Percentiles rank a stretch among this genome's conserved stretches.
phyloP scores from a whole-genome alignment of 495 filamentous ascomycete species.

The Aspergillus wentii region DNA sequence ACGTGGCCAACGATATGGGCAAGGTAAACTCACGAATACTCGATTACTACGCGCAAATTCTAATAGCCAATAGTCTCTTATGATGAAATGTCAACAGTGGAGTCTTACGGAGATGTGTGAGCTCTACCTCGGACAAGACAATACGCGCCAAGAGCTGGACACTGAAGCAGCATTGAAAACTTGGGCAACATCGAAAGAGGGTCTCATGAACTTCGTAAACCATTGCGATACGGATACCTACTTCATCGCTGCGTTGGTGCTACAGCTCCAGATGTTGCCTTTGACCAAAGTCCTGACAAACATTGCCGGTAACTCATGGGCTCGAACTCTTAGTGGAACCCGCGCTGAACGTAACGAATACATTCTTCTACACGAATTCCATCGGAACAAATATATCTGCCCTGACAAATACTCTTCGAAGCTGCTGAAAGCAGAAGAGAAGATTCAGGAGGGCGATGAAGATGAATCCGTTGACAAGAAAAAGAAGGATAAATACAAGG shows the following conservation, averaged over 20 bases:
- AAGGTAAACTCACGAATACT: constrained; percentile 47
- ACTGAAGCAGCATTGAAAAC: constrained; percentile 81
- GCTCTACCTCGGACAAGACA: constrained; percentile 69
- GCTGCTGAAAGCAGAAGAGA: constrained; percentile 63
- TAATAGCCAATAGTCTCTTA: constrained; percentile 61
- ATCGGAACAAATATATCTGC: constrained; percentile 94
- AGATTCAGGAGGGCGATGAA: constrained; percentile 59
- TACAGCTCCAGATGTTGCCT: constrained; percentile 86
- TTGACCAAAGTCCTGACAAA: constrained; percentile 95
- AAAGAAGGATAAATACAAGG: constrained; percentile 99
- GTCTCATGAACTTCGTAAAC: constrained; percentile 85
- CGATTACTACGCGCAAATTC: constrained; percentile 2
- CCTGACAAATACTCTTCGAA: constrained; percentile 82
- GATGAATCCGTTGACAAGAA: constrained; percentile 81
- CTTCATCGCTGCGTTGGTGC: constrained; percentile 84
- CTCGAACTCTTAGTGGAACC: constrained; percentile 88
- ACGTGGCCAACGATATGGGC: constrained; percentile 93
- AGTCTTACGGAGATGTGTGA: constrained; percentile 95
- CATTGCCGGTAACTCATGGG: constrained; percentile 97
- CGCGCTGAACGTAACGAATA: constrained; percentile 98
- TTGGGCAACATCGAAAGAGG: constrained; percentile 78
- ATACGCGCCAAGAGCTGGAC: constrained; percentile 73
- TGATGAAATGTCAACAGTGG: constrained; percentile 97
- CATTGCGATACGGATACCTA: constrained; percentile 95
- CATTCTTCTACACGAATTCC: constrained; percentile 95